These are phyloP conservation scores for Aureobasidium sp. DNA, from an alignment of 2,329 filamentous ascomycete genomes.

Conservation along the genomic window DNA sequence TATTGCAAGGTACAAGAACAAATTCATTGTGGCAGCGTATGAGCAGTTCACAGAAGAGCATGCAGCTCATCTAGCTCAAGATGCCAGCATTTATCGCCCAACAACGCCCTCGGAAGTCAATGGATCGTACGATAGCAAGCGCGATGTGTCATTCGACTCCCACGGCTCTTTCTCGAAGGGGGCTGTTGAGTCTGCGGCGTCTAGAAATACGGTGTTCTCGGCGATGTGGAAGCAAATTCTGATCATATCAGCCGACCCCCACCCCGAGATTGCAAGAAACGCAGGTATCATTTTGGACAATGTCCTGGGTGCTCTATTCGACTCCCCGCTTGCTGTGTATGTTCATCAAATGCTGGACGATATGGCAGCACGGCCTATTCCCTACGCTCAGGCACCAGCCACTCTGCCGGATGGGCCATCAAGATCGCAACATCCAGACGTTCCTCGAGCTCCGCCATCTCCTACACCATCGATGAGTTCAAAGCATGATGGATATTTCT, in stretches of 20 bases:
- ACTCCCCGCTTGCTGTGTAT: conserved; percentile 63
- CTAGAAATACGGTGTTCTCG: conserved; percentile 84
- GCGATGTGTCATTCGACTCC: conserved; percentile 4
- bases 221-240: conserved; percentile 91
- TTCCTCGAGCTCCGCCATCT: conserved; percentile 32
- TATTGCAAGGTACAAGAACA: conserved; percentile 79
- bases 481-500: conserved; percentile 48
- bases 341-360: conserved; percentile 69
- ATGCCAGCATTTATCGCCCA: neutral
- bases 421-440: conserved; percentile 21
- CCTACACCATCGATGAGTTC: conserved; percentile 39
- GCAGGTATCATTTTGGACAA: conserved; percentile 81
- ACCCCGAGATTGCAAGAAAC: conserved; percentile 83
- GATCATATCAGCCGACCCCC: conserved; percentile 85
- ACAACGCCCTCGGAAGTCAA: conserved; percentile 11
- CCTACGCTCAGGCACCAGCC: conserved; percentile 17
- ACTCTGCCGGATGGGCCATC: conserved; percentile 2
- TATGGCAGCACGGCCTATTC: conserved; percentile 33
- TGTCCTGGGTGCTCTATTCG: conserved; percentile 66
- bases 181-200: conserved; percentile 24
- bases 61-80: conserved; percentile 8
- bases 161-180: neutral
- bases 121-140: conserved; percentile 13
- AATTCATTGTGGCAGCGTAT: conserved; percentile 84
- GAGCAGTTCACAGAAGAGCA: conserved; percentile 78